Evolutionary conservation across 1,139 yeast genomes (phyloP).

Genomic region (Kodamaea arcana): DNA sequence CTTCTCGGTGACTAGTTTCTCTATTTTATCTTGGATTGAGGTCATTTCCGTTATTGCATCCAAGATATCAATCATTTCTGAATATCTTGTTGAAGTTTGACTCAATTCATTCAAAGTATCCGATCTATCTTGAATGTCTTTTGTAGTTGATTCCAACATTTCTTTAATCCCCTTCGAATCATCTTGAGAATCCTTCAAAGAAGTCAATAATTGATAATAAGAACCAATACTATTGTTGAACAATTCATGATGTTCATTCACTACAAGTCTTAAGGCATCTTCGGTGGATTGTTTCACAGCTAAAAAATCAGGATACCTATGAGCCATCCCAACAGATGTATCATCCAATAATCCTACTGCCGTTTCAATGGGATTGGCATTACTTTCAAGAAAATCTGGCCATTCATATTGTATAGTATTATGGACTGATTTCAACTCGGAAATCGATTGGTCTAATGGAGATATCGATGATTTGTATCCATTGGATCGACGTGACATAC

Average conservation of each 20-base stretch:
- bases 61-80: slow-evolving; percentile 67
- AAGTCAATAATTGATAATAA: slow-evolving; percentile 40
- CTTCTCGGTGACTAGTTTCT: slow-evolving; percentile 60
- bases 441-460: slow-evolving; percentile 26
- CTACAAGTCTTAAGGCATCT: slow-evolving; percentile 60
- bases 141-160: slow-evolving; percentile 42
- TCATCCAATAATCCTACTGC: slow-evolving; percentile 80
- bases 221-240: slow-evolving; percentile 62
- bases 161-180: slow-evolving; percentile 39
- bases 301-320: slow-evolving; percentile 57
- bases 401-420: slow-evolving; percentile 42
- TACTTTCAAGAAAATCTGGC: slow-evolving; percentile 30
- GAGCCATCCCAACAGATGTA: slow-evolving; percentile 85
- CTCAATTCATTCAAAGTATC: slow-evolving; percentile 62
- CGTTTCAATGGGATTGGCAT: slow-evolving; percentile 76
- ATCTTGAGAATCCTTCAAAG: slow-evolving; percentile 54
- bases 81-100: slow-evolving; percentile 56
- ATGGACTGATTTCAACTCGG: slow-evolving; percentile 35
- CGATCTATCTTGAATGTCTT: slow-evolving; percentile 51
- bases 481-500: slow-evolving; percentile 7
- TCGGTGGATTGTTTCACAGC: slow-evolving; percentile 53
- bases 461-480: slow-evolving; percentile 8
- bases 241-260: slow-evolving; percentile 77
- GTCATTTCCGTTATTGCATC: slow-evolving; percentile 65
- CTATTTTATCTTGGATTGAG: slow-evolving; percentile 59